A percentile compares a stretch with the other conserved stretches of the same genome.
Evolutionary conservation across 2,329 filamentous ascomycete species (phyloP).

Genomic region (Penicillium aurantiogriseum): DNA sequence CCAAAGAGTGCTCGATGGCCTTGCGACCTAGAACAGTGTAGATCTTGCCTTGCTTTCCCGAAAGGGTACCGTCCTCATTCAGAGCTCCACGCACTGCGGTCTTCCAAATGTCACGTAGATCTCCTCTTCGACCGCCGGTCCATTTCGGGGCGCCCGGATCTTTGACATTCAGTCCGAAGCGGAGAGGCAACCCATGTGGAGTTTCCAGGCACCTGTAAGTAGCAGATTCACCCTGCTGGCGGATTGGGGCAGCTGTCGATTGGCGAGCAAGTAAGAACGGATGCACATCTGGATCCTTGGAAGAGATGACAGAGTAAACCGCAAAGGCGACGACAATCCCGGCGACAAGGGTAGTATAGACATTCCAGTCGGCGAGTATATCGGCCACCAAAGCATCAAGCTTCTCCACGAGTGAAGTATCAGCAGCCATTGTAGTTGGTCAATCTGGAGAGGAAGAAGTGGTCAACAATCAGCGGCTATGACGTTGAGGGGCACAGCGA

Average conservation of each 20-base stretch:
- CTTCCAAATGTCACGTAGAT: conserved; percentile 88
- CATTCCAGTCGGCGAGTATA: conserved; percentile 76
- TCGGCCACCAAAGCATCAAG: conserved; percentile 70
- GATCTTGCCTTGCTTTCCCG: conserved; percentile 66
- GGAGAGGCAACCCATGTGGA: conserved; percentile 80
- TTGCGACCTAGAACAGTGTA: conserved; percentile 76
- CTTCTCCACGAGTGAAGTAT: conserved; percentile 59
- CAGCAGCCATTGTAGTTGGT: conserved; percentile 38
- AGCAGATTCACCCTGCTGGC: conserved; percentile 81
- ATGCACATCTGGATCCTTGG: conserved; percentile 83
- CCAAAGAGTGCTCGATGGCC: conserved; percentile 68
- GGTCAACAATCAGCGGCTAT: conserved; percentile 16
- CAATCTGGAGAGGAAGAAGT: background rate
- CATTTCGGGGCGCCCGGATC: conserved; percentile 77
- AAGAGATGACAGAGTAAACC: conserved; percentile 67
- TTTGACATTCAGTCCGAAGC: conserved; percentile 76
- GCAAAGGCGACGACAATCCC: conserved; percentile 66
- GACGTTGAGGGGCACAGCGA: conserved; percentile 23
- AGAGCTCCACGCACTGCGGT: conserved; percentile 64
- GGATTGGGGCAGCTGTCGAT: conserved; percentile 71
- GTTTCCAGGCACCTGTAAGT: conserved; percentile 80
- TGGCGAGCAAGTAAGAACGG: conserved; percentile 87
- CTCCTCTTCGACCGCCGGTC: conserved; percentile 78
- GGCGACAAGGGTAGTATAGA: conserved; percentile 71
- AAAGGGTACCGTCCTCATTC: conserved; percentile 60